Base-by-base conservation (phyloP, 192 early-diverging fungal genomes). In the Coemansia sp. region DNA sequence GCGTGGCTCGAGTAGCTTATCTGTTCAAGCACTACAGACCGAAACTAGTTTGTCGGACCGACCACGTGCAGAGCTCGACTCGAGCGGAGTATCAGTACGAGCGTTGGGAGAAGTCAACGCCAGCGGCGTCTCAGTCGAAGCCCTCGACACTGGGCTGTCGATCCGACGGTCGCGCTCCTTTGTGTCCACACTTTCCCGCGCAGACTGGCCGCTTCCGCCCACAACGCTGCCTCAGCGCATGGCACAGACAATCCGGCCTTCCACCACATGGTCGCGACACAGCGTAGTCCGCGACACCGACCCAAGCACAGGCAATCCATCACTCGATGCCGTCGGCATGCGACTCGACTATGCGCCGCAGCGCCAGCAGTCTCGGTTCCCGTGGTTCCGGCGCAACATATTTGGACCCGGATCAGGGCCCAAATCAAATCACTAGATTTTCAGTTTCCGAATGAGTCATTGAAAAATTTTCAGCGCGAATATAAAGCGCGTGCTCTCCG, bases 161-260 rank as follows among this genome's bases (percentile, higher is more conserved):
- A 2, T 63, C 18, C 62, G 70, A 18, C 70, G 67, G 46, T 68
- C 70, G 2, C 63, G 60, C 6, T 78, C 76, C n/a, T 68, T 66
- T n/a, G 66, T 62, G n/a, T 72, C 70, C 10, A 63, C 55, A 1
- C 48, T 78, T 15, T 72, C 75, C 52, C 64, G 66, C 5, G 56
- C 60, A 18, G 70, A 78, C 15, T 78, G 75, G 75, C 75, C 75
- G 4, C 34, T 78, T 55, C 75, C 75, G 26, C 75, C 70, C 21
- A 34, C 62, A 11, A 56, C 62, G 17, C 56, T 67, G 14, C 65
- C 65, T 21, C 14, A 28, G 3, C 64, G 44, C 15, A 17, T 21
- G 11, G 31, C n/a, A 15, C 58, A 46, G n/a, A 12, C 34, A 2
- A 6, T 5, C 18, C 21, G 18, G 56, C 21, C 49, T 4, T 17